Evolutionary conservation across 371 early-diverging fungal species (phyloP).

Genomic region (Lichtheimia ornata): DNA sequence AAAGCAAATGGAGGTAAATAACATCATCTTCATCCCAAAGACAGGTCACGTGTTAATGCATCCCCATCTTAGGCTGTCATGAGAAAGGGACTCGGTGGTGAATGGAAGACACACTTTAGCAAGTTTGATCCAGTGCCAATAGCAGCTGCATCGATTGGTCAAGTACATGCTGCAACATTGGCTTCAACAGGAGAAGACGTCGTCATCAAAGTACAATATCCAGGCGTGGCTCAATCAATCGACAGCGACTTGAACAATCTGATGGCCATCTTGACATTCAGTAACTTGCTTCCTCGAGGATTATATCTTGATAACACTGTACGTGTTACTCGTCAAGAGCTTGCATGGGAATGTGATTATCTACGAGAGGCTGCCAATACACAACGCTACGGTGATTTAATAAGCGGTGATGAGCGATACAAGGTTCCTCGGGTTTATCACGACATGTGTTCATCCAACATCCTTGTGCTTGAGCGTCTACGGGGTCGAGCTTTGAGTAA

Average conservation of each 20-base stretch:
- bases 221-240: constrained; percentile 89
- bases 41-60: not conserved
- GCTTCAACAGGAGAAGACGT: constrained; percentile 56
- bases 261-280: constrained; percentile 76
- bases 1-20: constrained; percentile 72
- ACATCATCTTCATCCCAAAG: constrained; percentile 4
- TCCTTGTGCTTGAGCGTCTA: constrained; percentile 84
- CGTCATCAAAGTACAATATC: constrained; percentile 96
- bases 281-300: constrained; percentile 87
- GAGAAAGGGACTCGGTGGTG: constrained; percentile 69
- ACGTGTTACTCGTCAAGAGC: constrained; percentile 84
- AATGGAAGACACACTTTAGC: constrained; percentile 75
- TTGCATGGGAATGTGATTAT: constrained; percentile 96
- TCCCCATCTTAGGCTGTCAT: constrained; percentile 57
- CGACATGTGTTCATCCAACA: constrained; percentile 71
- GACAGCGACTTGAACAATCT: constrained; percentile 88
- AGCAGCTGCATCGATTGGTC: constrained; percentile 97
- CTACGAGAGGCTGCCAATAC: constrained; percentile 83
- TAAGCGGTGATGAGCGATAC: constrained; percentile 66
- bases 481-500: constrained; percentile 75
- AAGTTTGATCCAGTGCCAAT: constrained; percentile 79
- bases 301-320: constrained; percentile 96
- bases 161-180: constrained; percentile 85
- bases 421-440: constrained; percentile 75
- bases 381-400: constrained; percentile 62